These are phyloP conservation scores for Avicennia marina DNA, from an alignment of 257 asterid genomes.

Conservation along the genomic window DNA sequence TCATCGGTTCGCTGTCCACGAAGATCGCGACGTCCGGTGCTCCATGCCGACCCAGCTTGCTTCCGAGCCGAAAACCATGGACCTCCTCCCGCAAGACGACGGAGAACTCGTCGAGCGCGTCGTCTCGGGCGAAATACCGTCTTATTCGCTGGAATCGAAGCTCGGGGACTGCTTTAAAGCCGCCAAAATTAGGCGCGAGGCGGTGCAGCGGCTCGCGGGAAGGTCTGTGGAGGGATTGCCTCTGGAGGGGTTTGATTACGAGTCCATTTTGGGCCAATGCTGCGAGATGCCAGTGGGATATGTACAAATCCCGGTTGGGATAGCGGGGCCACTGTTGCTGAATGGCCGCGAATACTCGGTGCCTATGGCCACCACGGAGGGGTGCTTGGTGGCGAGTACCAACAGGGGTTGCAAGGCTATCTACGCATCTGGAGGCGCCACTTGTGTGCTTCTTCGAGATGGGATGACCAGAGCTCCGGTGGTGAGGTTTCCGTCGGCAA, in stretches of 20 bases:
- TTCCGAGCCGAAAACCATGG: slow-evolving; percentile 9
- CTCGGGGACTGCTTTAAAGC: slow-evolving; percentile 71
- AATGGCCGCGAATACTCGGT: slow-evolving; percentile 69
- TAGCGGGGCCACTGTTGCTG: slow-evolving; percentile 81
- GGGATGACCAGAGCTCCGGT: slow-evolving; percentile 98
- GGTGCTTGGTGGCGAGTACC: slow-evolving; percentile 89
- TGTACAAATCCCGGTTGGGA: slow-evolving; percentile 90
- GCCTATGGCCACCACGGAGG: slow-evolving; percentile 96
- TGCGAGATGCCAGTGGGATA: slow-evolving; percentile 96
- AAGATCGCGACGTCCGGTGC: slow-evolving; percentile 35
- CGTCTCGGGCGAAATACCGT: slow-evolving; percentile 65
- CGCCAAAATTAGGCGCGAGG: slow-evolving; percentile 70
- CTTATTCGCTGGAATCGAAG: slow-evolving; percentile 66
- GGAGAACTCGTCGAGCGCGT: slow-evolving; percentile 55
- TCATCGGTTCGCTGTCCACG: slow-evolving; percentile 34
- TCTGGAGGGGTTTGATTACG: slow-evolving; percentile 76
- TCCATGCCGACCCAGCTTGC: slow-evolving; percentile 12
- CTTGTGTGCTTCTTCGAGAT: slow-evolving; percentile 63
- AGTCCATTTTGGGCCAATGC: slow-evolving; percentile 81
- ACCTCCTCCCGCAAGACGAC: slow-evolving; percentile 50
- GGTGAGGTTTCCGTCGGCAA: slow-evolving; percentile 72
- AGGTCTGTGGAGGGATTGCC: slow-evolving; percentile 66
- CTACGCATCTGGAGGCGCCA: slow-evolving; percentile 74
- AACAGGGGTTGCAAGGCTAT: slow-evolving; percentile 96
- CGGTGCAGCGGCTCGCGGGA: slow-evolving; percentile 70